phyloP scores from a whole-genome alignment of 2,329 filamentous ascomycete species.

The Pseudogymnoascus sp. region DNA sequence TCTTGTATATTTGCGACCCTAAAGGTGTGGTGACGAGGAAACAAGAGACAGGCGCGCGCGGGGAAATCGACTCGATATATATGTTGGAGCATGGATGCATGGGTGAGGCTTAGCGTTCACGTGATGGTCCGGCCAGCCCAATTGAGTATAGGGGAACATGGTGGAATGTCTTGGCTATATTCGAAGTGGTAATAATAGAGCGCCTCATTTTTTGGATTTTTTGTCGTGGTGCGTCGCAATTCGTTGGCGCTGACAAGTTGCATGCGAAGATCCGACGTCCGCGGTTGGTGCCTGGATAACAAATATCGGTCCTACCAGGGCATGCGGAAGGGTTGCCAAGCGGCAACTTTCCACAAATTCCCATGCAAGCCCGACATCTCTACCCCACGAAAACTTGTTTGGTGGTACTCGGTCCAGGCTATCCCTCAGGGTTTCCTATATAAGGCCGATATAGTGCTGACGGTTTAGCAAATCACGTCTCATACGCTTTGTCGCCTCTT shows the following conservation, averaged over 20 bases:
- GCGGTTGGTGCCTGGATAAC: constrained; percentile 7
- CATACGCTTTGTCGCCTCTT: neutral
- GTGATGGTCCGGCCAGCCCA: constrained; percentile 1
- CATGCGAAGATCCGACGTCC: neutral
- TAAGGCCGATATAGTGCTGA: neutral
- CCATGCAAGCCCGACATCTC: neutral
- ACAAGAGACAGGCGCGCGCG: constrained; percentile 12
- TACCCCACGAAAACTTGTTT: constrained; percentile 3
- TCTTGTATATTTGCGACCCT: constrained; percentile 29
- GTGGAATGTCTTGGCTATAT: neutral
- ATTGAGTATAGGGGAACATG: neutral
- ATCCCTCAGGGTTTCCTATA: neutral
- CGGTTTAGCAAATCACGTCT: neutral
- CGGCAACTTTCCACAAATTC: neutral
- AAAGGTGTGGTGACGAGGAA: constrained; percentile 28
- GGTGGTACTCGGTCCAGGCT: neutral
- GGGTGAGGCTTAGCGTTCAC: constrained; percentile 7
- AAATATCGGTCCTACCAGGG: neutral
- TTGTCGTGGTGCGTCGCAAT: constrained; percentile 7
- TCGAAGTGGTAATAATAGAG: neutral
- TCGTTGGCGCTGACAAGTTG: neutral
- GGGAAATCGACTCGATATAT: constrained; percentile 15
- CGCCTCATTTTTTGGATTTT: constrained; percentile 6
- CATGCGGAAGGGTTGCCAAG: constrained; percentile 3
- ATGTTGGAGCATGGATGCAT: constrained; percentile 3